phyloP scores from a whole-genome alignment of 805 yeast species.

The Saccharomycopsis guyanensis region DNA sequence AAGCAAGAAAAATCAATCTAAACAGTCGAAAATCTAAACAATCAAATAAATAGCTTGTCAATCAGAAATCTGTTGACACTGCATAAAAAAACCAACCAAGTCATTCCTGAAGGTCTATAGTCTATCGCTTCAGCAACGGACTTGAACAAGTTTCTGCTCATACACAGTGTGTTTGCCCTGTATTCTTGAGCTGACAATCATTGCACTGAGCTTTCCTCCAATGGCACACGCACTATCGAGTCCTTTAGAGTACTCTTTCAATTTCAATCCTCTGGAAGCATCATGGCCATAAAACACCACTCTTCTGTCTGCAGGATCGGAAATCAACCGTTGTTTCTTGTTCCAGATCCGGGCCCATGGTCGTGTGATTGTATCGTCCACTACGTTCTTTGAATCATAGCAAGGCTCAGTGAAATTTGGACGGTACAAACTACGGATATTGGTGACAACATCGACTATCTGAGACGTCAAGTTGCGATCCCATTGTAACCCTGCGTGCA shows the following conservation, averaged over 20 bases:
- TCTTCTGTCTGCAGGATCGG: constrained; percentile 22
- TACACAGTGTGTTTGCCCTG: constrained; percentile 1
- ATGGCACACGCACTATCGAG: constrained; percentile 76
- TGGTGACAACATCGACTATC: constrained; percentile 53
- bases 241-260: constrained; percentile 64
- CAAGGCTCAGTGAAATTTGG: constrained; percentile 45
- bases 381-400: constrained; percentile 20
- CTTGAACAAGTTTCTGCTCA: constrained; percentile 2
- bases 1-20: no score
- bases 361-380: constrained; percentile 26
- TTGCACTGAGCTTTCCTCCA: constrained; percentile 63
- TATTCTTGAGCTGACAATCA: constrained; percentile 24
- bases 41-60: no score
- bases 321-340: constrained; percentile 30
- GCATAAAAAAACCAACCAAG: no score
- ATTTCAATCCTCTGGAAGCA: constrained; percentile 66
- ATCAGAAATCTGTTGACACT: no score
- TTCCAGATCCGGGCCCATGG: constrained; percentile 59
- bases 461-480: constrained; percentile 39
- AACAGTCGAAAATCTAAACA: no score
- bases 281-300: constrained; percentile 82
- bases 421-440: constrained; percentile 61
- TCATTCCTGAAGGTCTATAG: no score
- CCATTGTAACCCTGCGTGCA: constrained; percentile 81
- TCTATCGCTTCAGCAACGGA: no score